Base-by-base conservation (phyloP, 345 rosid species). In the Isatis tinctoria region DNA sequence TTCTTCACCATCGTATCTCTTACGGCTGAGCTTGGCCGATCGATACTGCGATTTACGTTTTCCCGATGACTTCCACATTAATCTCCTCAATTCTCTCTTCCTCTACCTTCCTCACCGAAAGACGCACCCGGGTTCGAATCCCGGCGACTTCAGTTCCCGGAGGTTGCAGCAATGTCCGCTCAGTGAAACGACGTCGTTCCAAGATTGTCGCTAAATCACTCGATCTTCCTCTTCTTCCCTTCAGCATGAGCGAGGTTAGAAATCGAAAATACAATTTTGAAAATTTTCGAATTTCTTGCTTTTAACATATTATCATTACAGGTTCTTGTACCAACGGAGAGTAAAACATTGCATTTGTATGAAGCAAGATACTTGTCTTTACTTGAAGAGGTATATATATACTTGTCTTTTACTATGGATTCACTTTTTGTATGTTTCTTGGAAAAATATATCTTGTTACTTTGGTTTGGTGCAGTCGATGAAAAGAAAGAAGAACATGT, bases 321-420 rank as follows among this genome's bases (percentile, higher is more conserved):
- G 97, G 90, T 89, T 66, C 83, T 91, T 67, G 85, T 91, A 24
- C 97, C 95, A 39, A 81, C 91, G 3, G 97, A 91, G 90, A 86
- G 78, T 43, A 91, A 91, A 82, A 78, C 76, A 17, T 70, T 91
- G 78, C 92, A 91, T 84, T 65, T 91, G 20, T 89, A 86, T 59
- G 95, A 91, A 82, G 95, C 97, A 54, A 81, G 91, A 69, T 88
- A 87, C 76, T 70, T 89, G 69, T 83, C 95, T 68, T 48, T 89
- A 70, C 85, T 91, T 64, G 95, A 91, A 69, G 91, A 88, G 90
- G 97, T 88, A 88, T 16, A 6, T 51, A 51, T 7, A 24, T 26
- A 26, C 28, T 26, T 26, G 4, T 28, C 4, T 5, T 28, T 28
- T 28, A 28, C 6, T 30, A 58, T 4, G 62, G 40, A 10, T 58